Evolutionary conservation across 495 filamentous ascomycete species (phyloP), one percentile per base, ranked within the genome.

Genomic region (Pseudevernia furfuracea): DNA sequence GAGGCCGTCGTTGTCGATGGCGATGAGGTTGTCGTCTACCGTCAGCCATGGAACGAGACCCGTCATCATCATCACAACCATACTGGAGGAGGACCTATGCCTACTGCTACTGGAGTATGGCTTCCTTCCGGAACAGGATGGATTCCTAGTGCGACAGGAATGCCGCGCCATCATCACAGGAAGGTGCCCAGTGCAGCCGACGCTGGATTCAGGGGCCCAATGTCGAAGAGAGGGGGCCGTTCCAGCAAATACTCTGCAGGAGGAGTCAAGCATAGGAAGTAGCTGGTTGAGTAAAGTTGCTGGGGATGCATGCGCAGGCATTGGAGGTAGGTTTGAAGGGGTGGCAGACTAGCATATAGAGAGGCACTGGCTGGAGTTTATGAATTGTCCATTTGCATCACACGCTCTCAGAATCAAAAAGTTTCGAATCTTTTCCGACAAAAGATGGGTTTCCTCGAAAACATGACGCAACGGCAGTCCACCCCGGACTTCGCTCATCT

Each of bases 51-150:
- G 25, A 55, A 55, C 30, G 12, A 30, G 2, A 28, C 48, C 48
- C 28, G 17, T 10, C 30, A 55, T n/a, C 52, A 55, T 53, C 49
- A 53, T 36, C 15, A 12, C 12, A 55, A 55, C 7, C 14, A 21
- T 34, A 55, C 28, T 19, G 52, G 5, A 15, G 52, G 5, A 15
- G 28, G 28, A 3, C 28, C 15, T 21, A 34, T 21, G 30, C 30
- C 52, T 34, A 55, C 52, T 19, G 28, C 52, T 21, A 55, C 52
- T 34, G 52, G 52, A 21, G 6, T 34, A 34, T 55, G 52, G 52
- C 52, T 55, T 21, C 52, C 52, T 19, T 55, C 52, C 10, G 52
- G 52, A 21, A 55, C 52, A 11, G 52, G 30, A 55, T 55, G 52
- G 52, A 55, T 55, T 34, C 52, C 52, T 17, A 55, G 52, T 21